phyloP scores from a whole-genome alignment of 306 rosid species.

The Dalbergia cochinchinensis region DNA sequence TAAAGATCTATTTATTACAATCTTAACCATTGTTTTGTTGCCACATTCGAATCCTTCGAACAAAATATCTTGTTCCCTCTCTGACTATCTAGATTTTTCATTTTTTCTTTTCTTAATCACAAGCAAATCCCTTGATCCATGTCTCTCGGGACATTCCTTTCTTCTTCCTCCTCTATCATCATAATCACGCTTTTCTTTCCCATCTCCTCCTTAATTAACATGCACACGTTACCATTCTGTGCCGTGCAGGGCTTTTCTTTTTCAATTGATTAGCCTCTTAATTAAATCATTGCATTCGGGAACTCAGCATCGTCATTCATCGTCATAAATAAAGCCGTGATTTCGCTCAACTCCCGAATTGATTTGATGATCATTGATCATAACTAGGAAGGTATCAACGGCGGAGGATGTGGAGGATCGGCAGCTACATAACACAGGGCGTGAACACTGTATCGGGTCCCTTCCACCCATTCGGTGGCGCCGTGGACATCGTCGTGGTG shows the following conservation, averaged over 20 bases:
- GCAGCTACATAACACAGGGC: slow-evolving; percentile 74
- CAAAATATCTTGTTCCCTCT: no score
- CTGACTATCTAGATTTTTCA: no score
- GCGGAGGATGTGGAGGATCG: slow-evolving; percentile 81
- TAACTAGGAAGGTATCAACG: slow-evolving; percentile 1
- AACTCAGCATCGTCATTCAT: no score
- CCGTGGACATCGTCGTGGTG: slow-evolving; percentile 91
- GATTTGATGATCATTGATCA: not conserved
- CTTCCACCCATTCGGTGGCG: slow-evolving; percentile 96
- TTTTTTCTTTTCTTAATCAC: no score
- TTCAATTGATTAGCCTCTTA: not conserved
- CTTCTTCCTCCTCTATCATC: no score
- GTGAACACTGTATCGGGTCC: slow-evolving; percentile 83
- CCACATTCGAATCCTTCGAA: no score
- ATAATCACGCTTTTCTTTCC: no score
- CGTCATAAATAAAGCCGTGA: not conserved
- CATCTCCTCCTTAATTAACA: no score
- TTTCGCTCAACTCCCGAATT: not conserved
- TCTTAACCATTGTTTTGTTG: no score
- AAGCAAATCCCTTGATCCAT: not conserved
- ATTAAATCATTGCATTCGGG: not conserved
- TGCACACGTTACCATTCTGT: not conserved
- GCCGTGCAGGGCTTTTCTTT: not conserved
- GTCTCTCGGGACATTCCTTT: not conserved
- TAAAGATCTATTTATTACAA: no score